phyloP scores from a whole-genome alignment of 1,139 yeast species.

The Suhomyces terraborum region DNA sequence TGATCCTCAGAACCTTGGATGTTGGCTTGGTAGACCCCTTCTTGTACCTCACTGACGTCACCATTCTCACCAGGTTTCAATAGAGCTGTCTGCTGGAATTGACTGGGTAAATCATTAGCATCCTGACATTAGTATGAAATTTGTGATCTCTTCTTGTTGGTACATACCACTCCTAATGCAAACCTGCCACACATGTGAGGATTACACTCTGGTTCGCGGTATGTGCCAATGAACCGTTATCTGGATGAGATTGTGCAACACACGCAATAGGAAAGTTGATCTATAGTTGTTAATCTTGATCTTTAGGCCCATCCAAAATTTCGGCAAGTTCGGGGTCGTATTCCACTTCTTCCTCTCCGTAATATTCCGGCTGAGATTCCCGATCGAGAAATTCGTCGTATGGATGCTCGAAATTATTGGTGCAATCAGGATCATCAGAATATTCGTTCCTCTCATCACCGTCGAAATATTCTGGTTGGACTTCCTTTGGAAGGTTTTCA shows the following conservation, averaged over 20 bases:
- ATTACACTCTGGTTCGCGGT: neutral
- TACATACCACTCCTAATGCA: conserved; percentile 45
- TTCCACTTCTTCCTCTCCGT: conserved; percentile 10
- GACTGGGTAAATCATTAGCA: conserved; percentile 33
- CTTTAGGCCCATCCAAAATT: neutral
- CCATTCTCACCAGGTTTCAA: conserved; percentile 11
- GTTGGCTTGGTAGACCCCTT: conserved; percentile 11
- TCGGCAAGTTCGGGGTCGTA: conserved; percentile 16
- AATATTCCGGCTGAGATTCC: conserved; percentile 29
- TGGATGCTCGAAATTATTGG: conserved; percentile 36
- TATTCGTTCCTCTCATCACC: conserved; percentile 35
- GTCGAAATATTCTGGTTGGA: conserved; percentile 44
- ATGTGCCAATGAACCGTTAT: no score
- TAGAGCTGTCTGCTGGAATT: conserved; percentile 30
- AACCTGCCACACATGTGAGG: conserved; percentile 24
- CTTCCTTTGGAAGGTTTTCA: conserved; percentile 39
- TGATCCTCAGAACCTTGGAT: conserved; percentile 11
- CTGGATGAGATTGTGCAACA: neutral
- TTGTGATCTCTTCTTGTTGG: neutral
- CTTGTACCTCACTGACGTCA: conserved; percentile 9
- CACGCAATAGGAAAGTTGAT: neutral
- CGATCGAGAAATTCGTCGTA: conserved; percentile 37
- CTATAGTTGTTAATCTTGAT: neutral
- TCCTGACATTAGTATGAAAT: conserved; percentile 24
- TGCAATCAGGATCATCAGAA: conserved; percentile 42